Conservation (phyloP, 768 basidiomycete genomes). For the Pulveroboletus sp. region DNA sequence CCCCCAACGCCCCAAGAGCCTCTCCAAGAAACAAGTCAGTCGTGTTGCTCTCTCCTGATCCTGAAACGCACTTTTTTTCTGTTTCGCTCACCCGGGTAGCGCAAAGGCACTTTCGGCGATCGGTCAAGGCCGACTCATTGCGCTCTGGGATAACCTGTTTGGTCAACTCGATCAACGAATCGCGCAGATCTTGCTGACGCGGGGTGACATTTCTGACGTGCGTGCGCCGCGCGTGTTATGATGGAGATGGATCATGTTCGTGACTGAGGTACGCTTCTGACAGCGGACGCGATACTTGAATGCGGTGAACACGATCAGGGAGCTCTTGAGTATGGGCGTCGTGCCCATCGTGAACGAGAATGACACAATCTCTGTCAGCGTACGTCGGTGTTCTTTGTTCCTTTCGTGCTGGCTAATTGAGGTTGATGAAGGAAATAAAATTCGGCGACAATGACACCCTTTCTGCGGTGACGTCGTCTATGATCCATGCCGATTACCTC, state of each 20-base stretch:
- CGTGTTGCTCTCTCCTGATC: not conserved
- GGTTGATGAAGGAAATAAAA: slow-evolving; percentile 84
- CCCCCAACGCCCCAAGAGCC: slow-evolving; percentile 69
- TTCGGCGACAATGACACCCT: slow-evolving; percentile 99
- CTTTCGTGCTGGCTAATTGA: slow-evolving; percentile 1
- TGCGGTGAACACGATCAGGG: slow-evolving; percentile 91
- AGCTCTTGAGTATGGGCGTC: slow-evolving; percentile 88
- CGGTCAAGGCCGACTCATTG: slow-evolving; percentile 93
- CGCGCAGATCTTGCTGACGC: slow-evolving; percentile 88
- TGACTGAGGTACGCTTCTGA: slow-evolving; percentile 5
- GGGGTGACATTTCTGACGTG: slow-evolving; percentile 97
- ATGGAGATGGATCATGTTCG: not conserved
- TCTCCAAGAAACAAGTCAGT: slow-evolving; percentile 87
- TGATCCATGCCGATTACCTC: slow-evolving; percentile 97
- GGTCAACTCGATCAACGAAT: slow-evolving; percentile 92
- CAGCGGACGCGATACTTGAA: slow-evolving; percentile 95
- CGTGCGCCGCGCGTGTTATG: slow-evolving; percentile 12
- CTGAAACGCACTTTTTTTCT: not conserved
- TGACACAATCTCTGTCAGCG: slow-evolving; percentile 96
- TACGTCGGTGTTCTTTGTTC: slow-evolving; percentile 37
- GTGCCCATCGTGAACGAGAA: slow-evolving; percentile 99
- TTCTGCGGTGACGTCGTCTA: slow-evolving; percentile 94
- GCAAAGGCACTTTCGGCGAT: slow-evolving; percentile 89
- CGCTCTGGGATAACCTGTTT: slow-evolving; percentile 96
- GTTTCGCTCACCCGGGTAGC: slow-evolving; percentile 20